These are phyloP conservation scores for Oxytropis ochrocephala DNA, from an alignment of 306 rosid genomes.

Conservation along the genomic window DNA sequence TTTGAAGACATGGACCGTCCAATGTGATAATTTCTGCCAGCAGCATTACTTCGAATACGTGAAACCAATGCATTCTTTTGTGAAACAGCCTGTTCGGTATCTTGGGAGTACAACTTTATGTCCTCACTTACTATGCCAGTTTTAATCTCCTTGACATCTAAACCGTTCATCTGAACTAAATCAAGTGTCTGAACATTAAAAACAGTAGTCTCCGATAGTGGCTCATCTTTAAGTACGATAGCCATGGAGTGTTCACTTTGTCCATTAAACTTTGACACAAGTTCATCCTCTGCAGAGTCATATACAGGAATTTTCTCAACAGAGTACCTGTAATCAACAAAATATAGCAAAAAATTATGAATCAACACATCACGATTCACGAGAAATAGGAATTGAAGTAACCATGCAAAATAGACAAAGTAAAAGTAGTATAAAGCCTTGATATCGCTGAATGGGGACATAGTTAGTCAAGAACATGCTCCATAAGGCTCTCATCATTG, in stretches of 20 bases:
- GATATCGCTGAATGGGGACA: neutral
- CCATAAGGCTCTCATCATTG: neutral
- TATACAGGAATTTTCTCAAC: constrained; percentile 92
- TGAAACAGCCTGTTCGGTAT: constrained; percentile 39
- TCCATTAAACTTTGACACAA: constrained; percentile 34
- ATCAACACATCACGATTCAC: constrained; percentile 4
- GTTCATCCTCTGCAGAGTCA: constrained; percentile 95
- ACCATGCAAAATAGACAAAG: neutral
- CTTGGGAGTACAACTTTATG: constrained; percentile 39
- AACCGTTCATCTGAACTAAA: constrained; percentile 40
- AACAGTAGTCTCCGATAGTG: constrained; percentile 37
- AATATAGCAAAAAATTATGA: neutral
- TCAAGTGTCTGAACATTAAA: constrained; percentile 43
- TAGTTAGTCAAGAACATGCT: neutral
- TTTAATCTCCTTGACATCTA: constrained; percentile 37
- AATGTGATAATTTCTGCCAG: constrained; percentile 60
- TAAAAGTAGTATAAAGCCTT: neutral
- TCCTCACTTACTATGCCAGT: constrained; percentile 41
- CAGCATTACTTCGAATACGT: constrained; percentile 57
- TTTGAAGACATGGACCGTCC: constrained; percentile 53
- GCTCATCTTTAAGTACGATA: constrained; percentile 38
- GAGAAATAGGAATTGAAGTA: neutral
- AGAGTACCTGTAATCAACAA: constrained; percentile 60
- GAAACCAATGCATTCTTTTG: constrained; percentile 72
- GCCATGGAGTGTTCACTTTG: constrained; percentile 35